phyloP scores from a whole-genome alignment of 1,139 yeast genomes.

The Geotrichum phurueaensis region DNA sequence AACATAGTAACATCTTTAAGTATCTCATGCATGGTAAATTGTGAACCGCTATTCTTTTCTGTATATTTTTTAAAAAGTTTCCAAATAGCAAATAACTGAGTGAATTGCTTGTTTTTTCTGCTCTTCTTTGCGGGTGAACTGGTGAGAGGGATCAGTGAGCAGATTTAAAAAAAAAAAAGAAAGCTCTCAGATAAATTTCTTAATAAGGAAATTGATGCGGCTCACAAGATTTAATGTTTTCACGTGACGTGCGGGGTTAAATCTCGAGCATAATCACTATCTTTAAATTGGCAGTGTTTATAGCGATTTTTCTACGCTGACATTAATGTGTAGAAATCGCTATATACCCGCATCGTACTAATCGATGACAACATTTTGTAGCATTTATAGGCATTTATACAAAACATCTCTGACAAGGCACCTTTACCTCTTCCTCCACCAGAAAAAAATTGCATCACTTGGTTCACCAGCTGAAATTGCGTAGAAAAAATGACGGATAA shows the following conservation, averaged over 20 bases:
- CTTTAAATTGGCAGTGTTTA: not conserved
- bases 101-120: not conserved
- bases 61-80: not conserved
- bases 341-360: not conserved
- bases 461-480: not conserved
- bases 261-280: not conserved
- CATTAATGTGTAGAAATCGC: not conserved
- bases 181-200: not conserved
- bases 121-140: not conserved
- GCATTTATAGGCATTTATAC: not conserved
- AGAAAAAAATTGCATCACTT: not conserved
- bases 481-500: not conserved
- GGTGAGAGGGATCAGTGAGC: not conserved
- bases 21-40: conserved; percentile 2
- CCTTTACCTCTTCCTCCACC: not conserved
- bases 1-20: conserved; percentile 25
- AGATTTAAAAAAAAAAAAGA: not conserved
- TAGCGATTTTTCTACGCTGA: not conserved
- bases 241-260: not conserved
- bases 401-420: not conserved
- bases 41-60: too few species aligned
- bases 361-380: not conserved
- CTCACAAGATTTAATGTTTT: not conserved
- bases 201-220: not conserved
- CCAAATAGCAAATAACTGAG: not conserved